phyloP scores from a whole-genome alignment of 441 rosid species.

The Pelargonium cotyledonis region DNA sequence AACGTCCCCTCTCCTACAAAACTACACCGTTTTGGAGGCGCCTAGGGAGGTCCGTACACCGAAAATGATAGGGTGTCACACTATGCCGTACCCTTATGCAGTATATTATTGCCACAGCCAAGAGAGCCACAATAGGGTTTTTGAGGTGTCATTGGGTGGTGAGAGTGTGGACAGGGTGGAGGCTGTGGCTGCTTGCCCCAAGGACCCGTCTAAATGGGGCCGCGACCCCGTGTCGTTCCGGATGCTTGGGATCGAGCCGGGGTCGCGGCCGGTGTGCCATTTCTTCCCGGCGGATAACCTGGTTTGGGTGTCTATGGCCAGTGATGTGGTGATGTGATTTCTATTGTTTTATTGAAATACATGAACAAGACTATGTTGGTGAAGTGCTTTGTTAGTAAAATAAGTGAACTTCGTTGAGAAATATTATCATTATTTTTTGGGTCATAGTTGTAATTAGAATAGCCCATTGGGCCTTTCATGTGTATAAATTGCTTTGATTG shows the following conservation, averaged over 20 bases:
- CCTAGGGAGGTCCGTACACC: slow-evolving; percentile 29
- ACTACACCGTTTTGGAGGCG: slow-evolving; percentile 45
- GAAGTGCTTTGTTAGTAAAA: too few species aligned
- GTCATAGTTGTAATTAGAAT: too few species aligned
- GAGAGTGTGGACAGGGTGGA: slow-evolving; percentile 43
- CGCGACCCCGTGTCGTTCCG: slow-evolving; percentile 50
- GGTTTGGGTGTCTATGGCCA: slow-evolving; percentile 19
- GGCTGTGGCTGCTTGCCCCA: slow-evolving; percentile 60
- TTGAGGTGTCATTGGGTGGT: slow-evolving; percentile 35
- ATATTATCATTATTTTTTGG: too few species aligned
- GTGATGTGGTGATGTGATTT: neutral
- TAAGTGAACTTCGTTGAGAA: too few species aligned
- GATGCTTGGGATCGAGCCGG: slow-evolving; percentile 43
- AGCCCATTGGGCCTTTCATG: too few species aligned
- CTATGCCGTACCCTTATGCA: slow-evolving; percentile 67
- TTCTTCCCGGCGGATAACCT: slow-evolving; percentile 55
- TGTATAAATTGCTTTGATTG: too few species aligned
- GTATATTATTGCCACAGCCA: slow-evolving; percentile 71
- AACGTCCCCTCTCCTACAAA: slow-evolving; percentile 21
- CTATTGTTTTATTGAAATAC: too few species aligned
- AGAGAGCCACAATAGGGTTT: slow-evolving; percentile 35
- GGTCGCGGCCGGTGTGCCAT: slow-evolving; percentile 66
- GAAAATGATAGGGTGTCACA: slow-evolving; percentile 56
- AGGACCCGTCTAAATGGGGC: slow-evolving; percentile 77
- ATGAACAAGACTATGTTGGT: too few species aligned